Percentiles rank a stretch among this genome's conserved stretches.
Conservation (phyloP, 164 flowering plant species). For the Vitis rotundifolia region DNA sequence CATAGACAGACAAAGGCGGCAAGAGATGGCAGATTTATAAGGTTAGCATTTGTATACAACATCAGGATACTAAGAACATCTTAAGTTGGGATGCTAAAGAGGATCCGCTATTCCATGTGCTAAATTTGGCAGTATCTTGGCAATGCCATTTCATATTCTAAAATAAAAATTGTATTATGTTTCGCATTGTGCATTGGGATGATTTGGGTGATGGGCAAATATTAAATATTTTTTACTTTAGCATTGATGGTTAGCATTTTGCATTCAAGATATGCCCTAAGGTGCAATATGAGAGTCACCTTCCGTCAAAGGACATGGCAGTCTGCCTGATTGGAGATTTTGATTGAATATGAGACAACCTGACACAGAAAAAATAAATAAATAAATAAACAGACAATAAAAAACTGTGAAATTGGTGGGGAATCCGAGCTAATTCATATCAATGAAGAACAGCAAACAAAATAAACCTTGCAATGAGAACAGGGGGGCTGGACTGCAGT, state of each 20-base stretch:
- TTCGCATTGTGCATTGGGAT: no score
- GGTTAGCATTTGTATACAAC: not conserved
- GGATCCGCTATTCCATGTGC: no score
- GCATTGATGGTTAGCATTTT: not conserved
- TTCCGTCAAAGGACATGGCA: constrained; percentile 96
- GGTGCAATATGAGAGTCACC: constrained; percentile 35
- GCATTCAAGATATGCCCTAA: not conserved
- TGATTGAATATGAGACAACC: constrained; percentile 81
- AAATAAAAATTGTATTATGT: no score
- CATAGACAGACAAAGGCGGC: not conserved
- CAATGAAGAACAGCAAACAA: not conserved
- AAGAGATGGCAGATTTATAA: not conserved
- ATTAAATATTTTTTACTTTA: no score
- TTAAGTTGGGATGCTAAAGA: not conserved
- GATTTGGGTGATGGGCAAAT: no score
- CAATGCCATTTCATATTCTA: no score
- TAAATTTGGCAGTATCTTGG: no score
- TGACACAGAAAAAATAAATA: constrained; percentile 22
- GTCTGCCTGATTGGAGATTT: constrained; percentile 94
- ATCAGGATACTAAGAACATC: not conserved
- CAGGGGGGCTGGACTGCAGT: constrained; percentile 89
- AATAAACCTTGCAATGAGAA: constrained; percentile 69
- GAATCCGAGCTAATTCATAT: no score
- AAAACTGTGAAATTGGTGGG: not conserved
- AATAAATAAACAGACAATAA: not conserved